Conservation (phyloP, 2,329 filamentous ascomycete genomes). For the Fusarium siculi region DNA sequence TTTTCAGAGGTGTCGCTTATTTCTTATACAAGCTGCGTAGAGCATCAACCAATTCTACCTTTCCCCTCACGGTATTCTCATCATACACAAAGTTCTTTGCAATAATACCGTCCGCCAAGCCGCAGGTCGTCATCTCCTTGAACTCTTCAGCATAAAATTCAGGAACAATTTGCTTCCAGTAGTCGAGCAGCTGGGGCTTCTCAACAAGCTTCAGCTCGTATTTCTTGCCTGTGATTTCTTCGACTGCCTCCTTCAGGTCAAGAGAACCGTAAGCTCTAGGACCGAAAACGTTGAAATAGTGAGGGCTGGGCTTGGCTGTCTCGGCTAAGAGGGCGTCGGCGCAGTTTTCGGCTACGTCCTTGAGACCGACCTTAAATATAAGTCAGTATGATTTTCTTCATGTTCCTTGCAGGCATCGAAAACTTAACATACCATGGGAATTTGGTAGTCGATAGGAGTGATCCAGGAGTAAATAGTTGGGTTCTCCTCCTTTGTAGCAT, state of each 20-base stretch:
- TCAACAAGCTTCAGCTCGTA: slow-evolving; percentile 38
- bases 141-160: slow-evolving; percentile 39
- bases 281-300: slow-evolving; percentile 43
- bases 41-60: slow-evolving; percentile 41
- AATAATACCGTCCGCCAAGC: slow-evolving; percentile 42
- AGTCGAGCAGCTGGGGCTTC: slow-evolving; percentile 39
- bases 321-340: slow-evolving; percentile 38
- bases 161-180: slow-evolving; percentile 40
- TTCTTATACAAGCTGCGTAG: slow-evolving; percentile 30
- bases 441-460: slow-evolving; percentile 44
- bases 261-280: slow-evolving; percentile 44
- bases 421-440: slow-evolving; percentile 45
- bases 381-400: neutral
- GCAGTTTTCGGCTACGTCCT: slow-evolving; percentile 44
- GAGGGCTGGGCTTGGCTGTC: slow-evolving; percentile 7
- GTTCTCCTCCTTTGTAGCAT: slow-evolving; percentile 34
- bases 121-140: slow-evolving; percentile 44
- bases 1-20: neutral
- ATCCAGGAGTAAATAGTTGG: slow-evolving; percentile 43
- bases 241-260: slow-evolving; percentile 45
- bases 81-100: slow-evolving; percentile 38
- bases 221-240: slow-evolving; percentile 43
- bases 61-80: slow-evolving; percentile 39
- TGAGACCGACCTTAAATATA: slow-evolving; percentile 43
- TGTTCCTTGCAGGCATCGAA: rapidly evolving